phyloP scores from a whole-genome alignment of 768 basidiomycete species.

The Antrodiella citrinella region DNA sequence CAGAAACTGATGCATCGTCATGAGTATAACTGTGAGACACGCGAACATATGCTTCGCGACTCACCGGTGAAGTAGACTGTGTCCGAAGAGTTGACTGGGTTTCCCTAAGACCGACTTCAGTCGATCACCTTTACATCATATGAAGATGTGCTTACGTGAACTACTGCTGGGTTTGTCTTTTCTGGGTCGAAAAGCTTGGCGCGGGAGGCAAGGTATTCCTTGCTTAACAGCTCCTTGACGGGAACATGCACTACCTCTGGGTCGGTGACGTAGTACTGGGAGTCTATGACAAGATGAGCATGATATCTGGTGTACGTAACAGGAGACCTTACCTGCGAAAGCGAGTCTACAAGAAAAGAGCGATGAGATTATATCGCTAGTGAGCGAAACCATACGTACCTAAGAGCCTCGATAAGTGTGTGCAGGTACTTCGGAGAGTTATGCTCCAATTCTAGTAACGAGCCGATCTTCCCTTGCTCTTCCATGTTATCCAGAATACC shows the following conservation, averaged over 20 bases:
- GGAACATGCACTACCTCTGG: conserved; percentile 75
- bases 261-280: conserved; percentile 87
- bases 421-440: conserved; percentile 90
- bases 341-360: conserved; percentile 4
- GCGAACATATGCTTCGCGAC: conserved; percentile 2
- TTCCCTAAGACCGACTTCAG: conserved; percentile 41
- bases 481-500: conserved; percentile 89
- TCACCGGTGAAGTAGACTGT: conserved; percentile 90
- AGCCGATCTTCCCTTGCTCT: conserved; percentile 56
- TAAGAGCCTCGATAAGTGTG: conserved; percentile 73
- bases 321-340: conserved; percentile 5
- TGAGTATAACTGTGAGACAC: background rate
- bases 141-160: conserved; percentile 41
- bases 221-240: conserved; percentile 75
- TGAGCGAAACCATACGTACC: conserved; percentile 34
- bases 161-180: conserved; percentile 55
- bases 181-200: conserved; percentile 71
- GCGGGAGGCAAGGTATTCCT: conserved; percentile 75
- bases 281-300: conserved; percentile 52
- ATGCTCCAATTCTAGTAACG: conserved; percentile 77
- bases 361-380: background rate
- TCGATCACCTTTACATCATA: background rate
- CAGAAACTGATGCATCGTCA: conserved; percentile 41
- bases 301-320: background rate
- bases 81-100: conserved; percentile 79